A percentile compares a stretch with the other conserved stretches of the same genome.
Conservation (phyloP, 306 rosid genomes). For the peach (Prunus persica) region Prunus_persica_NCBIv2 NC_034010.1:22719001-22719500, state of each 20-base stretch:
- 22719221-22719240: slow-evolving; percentile 68
- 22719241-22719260: slow-evolving; percentile 96
- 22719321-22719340: slow-evolving; percentile 70
- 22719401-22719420: slow-evolving; percentile 73
- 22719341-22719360: slow-evolving; percentile 5
- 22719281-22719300: slow-evolving; percentile 93
- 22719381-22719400: slow-evolving; percentile 62
- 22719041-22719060: slow-evolving; percentile 94
- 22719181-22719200: slow-evolving; percentile 10
- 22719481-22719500: slow-evolving; percentile 99
- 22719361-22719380: slow-evolving; percentile 21
- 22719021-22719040: slow-evolving; percentile 88
- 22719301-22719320: slow-evolving; percentile 98
- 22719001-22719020: slow-evolving; percentile 91
- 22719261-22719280: slow-evolving; percentile 99
- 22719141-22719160: not conserved
- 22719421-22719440: slow-evolving; percentile 98
- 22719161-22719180: slow-evolving; percentile 3
- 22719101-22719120: slow-evolving; percentile 16
- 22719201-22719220: not conserved
- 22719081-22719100: slow-evolving; percentile 11
- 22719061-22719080: slow-evolving; percentile 98
- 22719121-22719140: not conserved
- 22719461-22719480: slow-evolving; percentile 97
- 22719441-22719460: slow-evolving; percentile 98